A percentile compares a stretch with the other conserved stretches of the same genome.
Evolutionary conservation across 2,329 filamentous ascomycete genomes (phyloP).

Genomic region (Rosellinia necatrix): DNA sequence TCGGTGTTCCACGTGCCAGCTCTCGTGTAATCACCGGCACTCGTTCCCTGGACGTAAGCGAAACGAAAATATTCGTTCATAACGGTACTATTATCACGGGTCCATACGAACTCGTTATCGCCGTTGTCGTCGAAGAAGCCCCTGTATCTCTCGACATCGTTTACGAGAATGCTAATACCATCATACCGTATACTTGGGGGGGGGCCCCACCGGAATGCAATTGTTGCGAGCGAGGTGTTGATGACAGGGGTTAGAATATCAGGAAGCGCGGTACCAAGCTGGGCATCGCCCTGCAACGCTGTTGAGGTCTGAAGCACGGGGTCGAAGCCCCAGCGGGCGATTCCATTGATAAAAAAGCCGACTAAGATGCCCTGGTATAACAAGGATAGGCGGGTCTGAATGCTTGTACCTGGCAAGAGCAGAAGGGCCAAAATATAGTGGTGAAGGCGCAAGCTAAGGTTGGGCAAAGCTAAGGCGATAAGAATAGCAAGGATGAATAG

Average conservation of each 20-base stretch:
- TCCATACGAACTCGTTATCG: slow-evolving; percentile 62
- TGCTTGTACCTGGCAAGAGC: slow-evolving; percentile 82
- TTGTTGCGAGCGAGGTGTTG: slow-evolving; percentile 61
- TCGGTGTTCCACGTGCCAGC: slow-evolving; percentile 71
- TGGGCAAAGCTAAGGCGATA: slow-evolving; percentile 72
- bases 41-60: slow-evolving; percentile 70
- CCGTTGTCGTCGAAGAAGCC: slow-evolving; percentile 67
- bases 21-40: slow-evolving; percentile 72
- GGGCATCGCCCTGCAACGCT: slow-evolving; percentile 71
- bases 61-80: slow-evolving; percentile 77
- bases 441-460: slow-evolving; percentile 81
- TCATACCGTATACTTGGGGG: slow-evolving; percentile 63
- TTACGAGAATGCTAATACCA: slow-evolving; percentile 79
- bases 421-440: slow-evolving; percentile 92
- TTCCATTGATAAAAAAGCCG: slow-evolving; percentile 91
- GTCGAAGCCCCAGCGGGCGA: slow-evolving; percentile 93
- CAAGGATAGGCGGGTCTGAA: slow-evolving; percentile 84
- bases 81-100: slow-evolving; percentile 48
- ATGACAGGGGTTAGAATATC: slow-evolving; percentile 54
- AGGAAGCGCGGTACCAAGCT: slow-evolving; percentile 66
- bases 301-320: slow-evolving; percentile 81
- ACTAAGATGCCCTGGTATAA: slow-evolving; percentile 89
- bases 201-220: slow-evolving; percentile 62
- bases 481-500: slow-evolving; percentile 70
- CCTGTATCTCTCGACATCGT: slow-evolving; percentile 83